A percentile compares a stretch with the other conserved stretches of the same genome.
phyloP scores from a whole-genome alignment of 2,329 filamentous ascomycete species.

The Macroventuria anomochaeta region DNA sequence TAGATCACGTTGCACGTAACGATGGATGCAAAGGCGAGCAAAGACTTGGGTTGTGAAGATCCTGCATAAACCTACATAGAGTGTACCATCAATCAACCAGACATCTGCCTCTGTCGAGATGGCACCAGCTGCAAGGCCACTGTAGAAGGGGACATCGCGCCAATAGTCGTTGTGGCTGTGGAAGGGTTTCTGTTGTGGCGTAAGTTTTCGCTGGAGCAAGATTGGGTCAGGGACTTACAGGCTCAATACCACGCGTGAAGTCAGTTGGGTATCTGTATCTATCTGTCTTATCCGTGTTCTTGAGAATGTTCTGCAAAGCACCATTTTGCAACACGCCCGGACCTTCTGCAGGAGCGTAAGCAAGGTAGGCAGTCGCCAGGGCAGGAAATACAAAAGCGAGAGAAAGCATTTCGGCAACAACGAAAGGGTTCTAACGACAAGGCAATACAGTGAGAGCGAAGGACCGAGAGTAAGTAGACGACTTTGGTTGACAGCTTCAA shows the following conservation, averaged over 20 bases:
- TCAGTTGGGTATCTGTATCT: constrained; percentile 67
- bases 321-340: constrained; percentile 57
- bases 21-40: not conserved
- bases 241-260: constrained; percentile 65
- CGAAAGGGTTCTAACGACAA: not conserved
- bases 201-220: not conserved
- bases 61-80: constrained; percentile 54
- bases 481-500: constrained; percentile 16
- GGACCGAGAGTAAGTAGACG: constrained; percentile 1
- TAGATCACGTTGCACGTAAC: not conserved
- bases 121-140: constrained; percentile 63
- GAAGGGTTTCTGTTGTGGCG: constrained; percentile 53
- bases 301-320: constrained; percentile 63
- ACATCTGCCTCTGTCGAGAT: constrained; percentile 67
- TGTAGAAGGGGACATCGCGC: constrained; percentile 57
- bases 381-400: constrained; percentile 24
- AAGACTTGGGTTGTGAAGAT: not conserved
- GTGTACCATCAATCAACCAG: constrained; percentile 62
- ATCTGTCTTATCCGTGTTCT: constrained; percentile 59
- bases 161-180: constrained; percentile 69
- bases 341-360: constrained; percentile 47
- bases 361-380: constrained; percentile 24
- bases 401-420: constrained; percentile 25
- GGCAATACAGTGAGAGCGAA: not conserved
- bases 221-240: constrained; percentile 48